Percentiles rank a stretch among this genome's conserved stretches.
These are phyloP conservation scores for Talaromyces islandicus DNA, from an alignment of 2,329 filamentous ascomycete genomes.

Conservation along the genomic window DNA sequence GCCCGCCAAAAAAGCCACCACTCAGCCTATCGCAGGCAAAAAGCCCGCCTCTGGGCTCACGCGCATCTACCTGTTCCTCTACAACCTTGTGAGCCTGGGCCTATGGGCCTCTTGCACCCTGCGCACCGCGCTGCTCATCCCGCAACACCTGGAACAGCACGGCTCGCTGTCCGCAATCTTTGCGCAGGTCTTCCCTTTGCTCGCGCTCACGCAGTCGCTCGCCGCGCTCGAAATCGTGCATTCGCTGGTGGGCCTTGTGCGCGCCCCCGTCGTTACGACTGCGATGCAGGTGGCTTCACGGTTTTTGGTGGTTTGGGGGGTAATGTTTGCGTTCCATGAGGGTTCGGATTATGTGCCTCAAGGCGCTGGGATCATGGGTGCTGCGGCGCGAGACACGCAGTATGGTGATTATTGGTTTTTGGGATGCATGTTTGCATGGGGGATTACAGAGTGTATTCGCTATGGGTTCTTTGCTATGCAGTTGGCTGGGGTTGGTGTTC, in stretches of 20 bases:
- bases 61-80: constrained; percentile 66
- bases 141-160: constrained; percentile 36
- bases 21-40: not conserved
- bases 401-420: constrained; percentile 37
- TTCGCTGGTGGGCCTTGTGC: constrained; percentile 71
- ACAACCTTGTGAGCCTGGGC: constrained; percentile 72
- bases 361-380: constrained; percentile 22
- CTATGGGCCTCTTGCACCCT: constrained; percentile 75
- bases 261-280: constrained; percentile 79
- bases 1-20: constrained; percentile 5
- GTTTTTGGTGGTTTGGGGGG: constrained; percentile 80
- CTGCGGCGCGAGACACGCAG: constrained; percentile 15
- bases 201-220: constrained; percentile 68
- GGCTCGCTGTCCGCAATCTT: constrained; percentile 39
- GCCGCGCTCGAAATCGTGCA: constrained; percentile 81
- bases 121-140: constrained; percentile 52
- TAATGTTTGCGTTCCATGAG: constrained; percentile 70
- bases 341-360: constrained; percentile 53
- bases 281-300: constrained; percentile 84
- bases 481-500: constrained; percentile 50
- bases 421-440: constrained; percentile 71
- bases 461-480: constrained; percentile 86
- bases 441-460: constrained; percentile 82
- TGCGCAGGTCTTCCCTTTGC: constrained; percentile 39
- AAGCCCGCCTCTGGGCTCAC: constrained; percentile 9